Base-by-base conservation (phyloP, 2,329 filamentous ascomycete genomes). In the Akanthomyces muscarius region DNA sequence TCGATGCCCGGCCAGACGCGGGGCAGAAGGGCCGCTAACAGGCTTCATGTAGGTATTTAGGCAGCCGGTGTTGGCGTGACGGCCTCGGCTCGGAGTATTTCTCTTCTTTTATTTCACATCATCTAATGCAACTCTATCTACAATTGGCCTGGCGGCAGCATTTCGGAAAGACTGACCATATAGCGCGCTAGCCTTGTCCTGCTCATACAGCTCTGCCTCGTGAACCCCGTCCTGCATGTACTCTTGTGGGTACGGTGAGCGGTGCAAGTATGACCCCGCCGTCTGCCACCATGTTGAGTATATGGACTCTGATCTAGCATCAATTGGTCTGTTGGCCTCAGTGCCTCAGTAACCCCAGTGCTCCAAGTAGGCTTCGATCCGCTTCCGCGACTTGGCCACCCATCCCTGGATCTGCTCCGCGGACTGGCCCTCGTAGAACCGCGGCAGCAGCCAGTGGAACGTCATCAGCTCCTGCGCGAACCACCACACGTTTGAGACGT, bases 371-470 rank as follows among this genome's bases (percentile, higher is more conserved):
- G 16, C 30, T n/a, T 62, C 41, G 28, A 62, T 48, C 5, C 14
- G 28, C 30, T 36, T 28, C 10, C 13, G 44, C 6, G 60, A 56
- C 42, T 55, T 42, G 28, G n/a, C 33, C 14, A 25, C 8, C 42
- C 36, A 62, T 44, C 36, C n/a, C 23, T 42, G 30, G 3, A 42
- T 47, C 23, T 56, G 51, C 28, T 63, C 61, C 10, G 52, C 47
- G 4, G 61, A 52, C 53, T 38, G 41, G 38, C 36, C 52, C 21
- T 52, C 23, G 36, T 42, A 28, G 21, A 51, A 41, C 28, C 53
- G 53, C 18, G 62, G 62, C 8, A 63, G 11, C 47, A 63, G 11
- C 55, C 55, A 60, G 56, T 63, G 62, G n/a, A 63, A 63, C 13
- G 60, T 28, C 47, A 59, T 7, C 30, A 63, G 50, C 21, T 63